Evolutionary conservation across 2,329 filamentous ascomycete genomes (phyloP), one percentile per base, ranked within the genome.

Genomic region (Scedosporium boydii): DNA sequence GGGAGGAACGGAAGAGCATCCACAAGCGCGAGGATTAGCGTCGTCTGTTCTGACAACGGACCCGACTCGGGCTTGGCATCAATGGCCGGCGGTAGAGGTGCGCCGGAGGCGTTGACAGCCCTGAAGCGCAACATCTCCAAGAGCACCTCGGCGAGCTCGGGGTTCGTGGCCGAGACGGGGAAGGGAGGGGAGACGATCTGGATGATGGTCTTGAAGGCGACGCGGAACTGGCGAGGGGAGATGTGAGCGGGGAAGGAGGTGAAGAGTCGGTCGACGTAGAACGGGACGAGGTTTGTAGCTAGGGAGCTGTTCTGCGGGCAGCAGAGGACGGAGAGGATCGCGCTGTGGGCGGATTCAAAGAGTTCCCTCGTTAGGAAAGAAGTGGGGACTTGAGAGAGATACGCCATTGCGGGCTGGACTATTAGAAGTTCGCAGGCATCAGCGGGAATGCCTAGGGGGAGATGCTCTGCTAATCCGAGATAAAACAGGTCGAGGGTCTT

Each of bases 301-400:
- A 96, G 76, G 16, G 83, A 75, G 18, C 87, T 85, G 68, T 92
- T 93, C 65, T 90, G 87, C 0, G 92, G 90, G 60, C 90, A 88
- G 0, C 90, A 90, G 56, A 96, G 84, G 3, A 91, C 87, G 1
- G 93, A 86, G 5, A 97, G 83, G 66, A 91, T 84, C 51, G 93
- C 85, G 66, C 88, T 90, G 75, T 97, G 93, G 0, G 92, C 91
- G 1, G 93, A 86, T 74, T 97, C 93, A 68, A 96, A 96, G n/a
- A 96, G 75, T 61, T 82, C 78, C 21, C 80, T 71, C 68, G 80
- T 79, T 1, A 77, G 77, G 4, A 77, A 74, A 3, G 80, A 76
- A 59, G 77, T 74, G 1, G 75, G 71, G 0, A 75, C 76, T 4
- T 74, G 69, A 0, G 78, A 76, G 3, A 97, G 83, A 70, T 96